Conservation (phyloP, 192 early-diverging fungal species). For the Backusella tuberculispora region DNA sequence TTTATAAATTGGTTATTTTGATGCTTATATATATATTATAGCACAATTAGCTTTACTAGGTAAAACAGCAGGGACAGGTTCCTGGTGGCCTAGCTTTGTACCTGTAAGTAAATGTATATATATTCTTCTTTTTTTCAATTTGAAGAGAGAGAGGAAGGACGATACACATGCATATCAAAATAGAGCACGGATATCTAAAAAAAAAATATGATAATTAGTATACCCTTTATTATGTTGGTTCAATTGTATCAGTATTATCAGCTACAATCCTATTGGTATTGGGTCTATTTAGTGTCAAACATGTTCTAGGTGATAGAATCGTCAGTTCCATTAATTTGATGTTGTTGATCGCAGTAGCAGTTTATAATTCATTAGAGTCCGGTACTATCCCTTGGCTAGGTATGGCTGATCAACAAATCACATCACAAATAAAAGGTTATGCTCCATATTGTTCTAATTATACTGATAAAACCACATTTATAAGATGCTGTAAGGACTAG, state of each 20-base stretch:
- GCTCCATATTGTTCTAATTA: conserved; percentile 17
- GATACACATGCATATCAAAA: neutral
- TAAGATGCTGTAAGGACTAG: conserved; percentile 18
- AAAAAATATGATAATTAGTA: neutral
- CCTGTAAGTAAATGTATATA: conserved; percentile 12
- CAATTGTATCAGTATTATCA: conserved; percentile 13
- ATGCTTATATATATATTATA: neutral
- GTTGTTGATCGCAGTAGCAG: conserved; percentile 7
- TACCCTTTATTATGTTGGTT: conserved; percentile 24
- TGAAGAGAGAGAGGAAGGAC: neutral
- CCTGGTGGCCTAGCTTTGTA: conserved; percentile 21
- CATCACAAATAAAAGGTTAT: neutral
- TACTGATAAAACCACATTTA: neutral
- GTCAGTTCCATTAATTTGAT: neutral
- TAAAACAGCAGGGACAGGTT: neutral
- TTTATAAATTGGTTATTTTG: neutral
- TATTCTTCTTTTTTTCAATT: neutral
- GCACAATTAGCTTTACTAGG: conserved; percentile 6
- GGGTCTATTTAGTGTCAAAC: neutral
- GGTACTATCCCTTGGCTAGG: conserved; percentile 18
- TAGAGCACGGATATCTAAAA: neutral
- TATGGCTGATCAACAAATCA: neutral
- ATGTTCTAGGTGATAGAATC: conserved; percentile 1
- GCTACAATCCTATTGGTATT: neutral
- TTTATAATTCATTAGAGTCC: conserved; percentile 13